phyloP scores from a whole-genome alignment of 192 early-diverging fungal species.

The Dissophora ornata region DNA sequence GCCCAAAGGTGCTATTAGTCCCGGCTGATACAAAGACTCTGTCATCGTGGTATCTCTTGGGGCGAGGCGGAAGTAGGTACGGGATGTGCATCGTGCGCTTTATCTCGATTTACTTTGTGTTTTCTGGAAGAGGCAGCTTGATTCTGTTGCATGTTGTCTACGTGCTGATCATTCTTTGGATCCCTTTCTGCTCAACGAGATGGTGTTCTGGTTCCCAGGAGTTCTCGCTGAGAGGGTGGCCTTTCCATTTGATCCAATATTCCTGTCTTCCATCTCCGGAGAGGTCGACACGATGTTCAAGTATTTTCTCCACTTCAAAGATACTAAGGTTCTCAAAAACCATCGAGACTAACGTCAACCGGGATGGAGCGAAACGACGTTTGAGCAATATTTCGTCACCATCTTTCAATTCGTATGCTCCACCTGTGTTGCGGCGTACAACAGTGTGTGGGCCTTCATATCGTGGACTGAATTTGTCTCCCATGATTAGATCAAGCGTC shows the following conservation, averaged over 20 bases:
- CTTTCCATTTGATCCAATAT: constrained; percentile 12
- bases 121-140: too few relatives aligned
- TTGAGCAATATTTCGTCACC: not conserved
- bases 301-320: constrained; percentile 12
- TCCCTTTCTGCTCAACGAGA: constrained; percentile 6
- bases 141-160: too few relatives aligned
- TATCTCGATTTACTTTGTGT: too few relatives aligned
- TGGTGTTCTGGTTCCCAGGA: constrained; percentile 13
- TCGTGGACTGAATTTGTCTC: not conserved
- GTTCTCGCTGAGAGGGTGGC: not conserved
- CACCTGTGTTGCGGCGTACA: constrained; percentile 3
- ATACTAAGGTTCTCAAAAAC: not conserved
- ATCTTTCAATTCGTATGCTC: constrained; percentile 13
- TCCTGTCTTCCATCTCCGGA: not conserved
- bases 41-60: too few relatives aligned
- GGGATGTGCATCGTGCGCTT: too few relatives aligned
- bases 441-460: constrained; percentile 24
- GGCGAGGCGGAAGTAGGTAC: too few relatives aligned
- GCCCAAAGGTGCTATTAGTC: too few relatives aligned
- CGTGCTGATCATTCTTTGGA: too few relatives aligned
- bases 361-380: constrained; percentile 1
- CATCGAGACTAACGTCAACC: constrained; percentile 1
- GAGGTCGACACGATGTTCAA: not conserved
- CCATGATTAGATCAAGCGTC: constrained; percentile 2
- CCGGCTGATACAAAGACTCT: too few relatives aligned